phyloP scores from a whole-genome alignment of 306 rosid genomes.

The Pachyrhizus erosus region DNA sequence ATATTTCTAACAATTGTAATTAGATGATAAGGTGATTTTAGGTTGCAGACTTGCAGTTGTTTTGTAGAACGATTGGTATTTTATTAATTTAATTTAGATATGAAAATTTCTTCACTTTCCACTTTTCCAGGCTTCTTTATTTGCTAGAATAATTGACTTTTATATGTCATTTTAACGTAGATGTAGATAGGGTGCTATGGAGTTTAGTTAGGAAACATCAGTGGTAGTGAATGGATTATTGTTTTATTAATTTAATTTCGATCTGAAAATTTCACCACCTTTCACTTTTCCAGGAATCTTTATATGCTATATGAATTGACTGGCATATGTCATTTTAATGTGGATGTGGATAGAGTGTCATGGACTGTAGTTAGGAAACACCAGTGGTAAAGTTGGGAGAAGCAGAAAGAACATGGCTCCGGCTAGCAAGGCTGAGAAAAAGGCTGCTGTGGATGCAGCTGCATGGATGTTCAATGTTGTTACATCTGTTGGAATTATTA shows the following conservation, averaged over 20 bases:
- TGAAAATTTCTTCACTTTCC: not conserved
- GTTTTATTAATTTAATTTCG: constrained; percentile 17
- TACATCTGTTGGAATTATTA: constrained; percentile 83
- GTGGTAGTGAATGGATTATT: too few relatives aligned
- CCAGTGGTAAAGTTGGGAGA: constrained; percentile 25
- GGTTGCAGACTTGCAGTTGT: not conserved
- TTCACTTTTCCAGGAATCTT: constrained; percentile 16
- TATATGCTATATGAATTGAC: constrained; percentile 15
- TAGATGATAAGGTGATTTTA: constrained; percentile 12
- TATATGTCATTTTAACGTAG: not conserved
- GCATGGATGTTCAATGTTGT: constrained; percentile 91
- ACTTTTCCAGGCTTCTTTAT: constrained; percentile 20
- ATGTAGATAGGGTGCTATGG: constrained; percentile 43
- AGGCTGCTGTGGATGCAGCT: constrained; percentile 73
- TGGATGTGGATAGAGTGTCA: constrained; percentile 34
- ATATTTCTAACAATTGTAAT: too few relatives aligned
- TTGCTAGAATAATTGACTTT: constrained; percentile 7
- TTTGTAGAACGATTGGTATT: not conserved
- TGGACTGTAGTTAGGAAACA: constrained; percentile 46
- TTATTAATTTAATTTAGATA: constrained; percentile 20
- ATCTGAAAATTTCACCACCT: not conserved
- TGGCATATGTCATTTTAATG: not conserved
- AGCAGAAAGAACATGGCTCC: constrained; percentile 58
- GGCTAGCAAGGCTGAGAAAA: constrained; percentile 71
- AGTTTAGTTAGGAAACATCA: constrained; percentile 39